Evolutionary conservation across 2,329 filamentous ascomycete species (phyloP).

Genomic region (Pseudofabraea citricarpa): DNA sequence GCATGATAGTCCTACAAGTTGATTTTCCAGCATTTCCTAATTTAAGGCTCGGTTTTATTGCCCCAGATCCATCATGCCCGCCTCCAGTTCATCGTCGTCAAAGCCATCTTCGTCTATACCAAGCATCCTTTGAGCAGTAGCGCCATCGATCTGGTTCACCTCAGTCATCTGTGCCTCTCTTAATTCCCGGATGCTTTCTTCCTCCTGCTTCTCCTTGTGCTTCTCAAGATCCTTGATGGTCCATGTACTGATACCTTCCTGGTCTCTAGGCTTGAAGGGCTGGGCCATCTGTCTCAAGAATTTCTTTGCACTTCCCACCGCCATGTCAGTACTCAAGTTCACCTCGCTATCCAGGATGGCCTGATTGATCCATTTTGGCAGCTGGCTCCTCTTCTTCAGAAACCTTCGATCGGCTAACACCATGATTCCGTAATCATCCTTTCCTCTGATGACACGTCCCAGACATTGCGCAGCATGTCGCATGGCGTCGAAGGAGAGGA

Average conservation of each 20-base stretch:
- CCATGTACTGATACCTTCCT: constrained; percentile 94
- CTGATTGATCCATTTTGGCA: constrained; percentile 96
- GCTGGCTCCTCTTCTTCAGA: constrained; percentile 81
- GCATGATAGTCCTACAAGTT: no score
- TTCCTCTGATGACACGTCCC: constrained; percentile 88
- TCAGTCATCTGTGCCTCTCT: constrained; percentile 35
- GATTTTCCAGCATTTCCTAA: no score
- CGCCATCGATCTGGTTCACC: background rate
- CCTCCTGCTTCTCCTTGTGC: constrained; percentile 71
- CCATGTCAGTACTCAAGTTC: constrained; percentile 94
- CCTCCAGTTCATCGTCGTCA: constrained; percentile 36
- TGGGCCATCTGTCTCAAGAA: constrained; percentile 91
- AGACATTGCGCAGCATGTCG: constrained; percentile 96
- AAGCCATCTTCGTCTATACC: constrained; percentile 25
- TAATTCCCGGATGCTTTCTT: constrained; percentile 61
- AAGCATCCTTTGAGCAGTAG: constrained; percentile 2
- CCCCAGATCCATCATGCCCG: constrained; percentile 47
- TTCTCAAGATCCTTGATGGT: constrained; percentile 70
- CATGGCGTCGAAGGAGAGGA: constrained; percentile 98
- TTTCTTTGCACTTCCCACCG: constrained; percentile 79
- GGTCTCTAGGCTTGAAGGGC: constrained; percentile 75
- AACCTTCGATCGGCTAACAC: constrained; percentile 92
- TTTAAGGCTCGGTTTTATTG: no score
- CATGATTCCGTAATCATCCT: constrained; percentile 99
- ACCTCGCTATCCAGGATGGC: constrained; percentile 79